Evolutionary conservation across 495 filamentous ascomycete species (phyloP), one percentile per base, ranked within the genome.

Genomic region (Xylaria curta): DNA sequence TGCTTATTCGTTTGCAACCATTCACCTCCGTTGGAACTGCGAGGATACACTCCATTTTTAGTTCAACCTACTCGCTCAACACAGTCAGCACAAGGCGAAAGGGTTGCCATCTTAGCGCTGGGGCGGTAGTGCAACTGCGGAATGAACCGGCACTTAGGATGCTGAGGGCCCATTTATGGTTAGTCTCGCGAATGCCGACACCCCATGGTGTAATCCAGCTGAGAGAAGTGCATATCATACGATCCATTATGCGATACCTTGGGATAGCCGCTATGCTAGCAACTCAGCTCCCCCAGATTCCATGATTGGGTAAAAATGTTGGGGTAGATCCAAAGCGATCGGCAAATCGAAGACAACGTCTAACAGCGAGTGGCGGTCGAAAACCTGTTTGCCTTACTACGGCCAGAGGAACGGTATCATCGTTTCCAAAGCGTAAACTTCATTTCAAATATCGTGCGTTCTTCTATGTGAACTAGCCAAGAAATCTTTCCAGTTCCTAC

Each of bases 371-470:
- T 33, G 60, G 38, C 60, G 24, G 60, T 21, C 33, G 1, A 60
- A 60, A 63, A 63, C 60, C 60, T 24, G 60, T 62, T 51, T 42
- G 24, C 38, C 12, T 60, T 56, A 21, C 26, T 47, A 31, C 40
- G 42, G 28, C 26, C 54, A 13, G 65, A 67, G 26, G 49, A 17
- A 60, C 17, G 15, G 24, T 53, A 40, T n/a, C 26, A 53, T 62
- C 46, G 8, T 53, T 54, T 62, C 56, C 9, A 47, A 61, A 62
- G 68, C 68, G 58, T 36, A 63, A 53, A 53, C 13, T 62, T 64
- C 66, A 54, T 44, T 71, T 72, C 60, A 42, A 60, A 42, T 63
- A 42, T 9, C 5, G 1, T 42, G n/a, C 13, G n/a, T 24, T 63
- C n/a, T 46, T 63, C 40, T 65, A 53, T 24, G 3, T 66, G 19